Conservation (phyloP, 2,329 filamentous ascomycete species). For the Blastomyces gilchristii region DNA sequence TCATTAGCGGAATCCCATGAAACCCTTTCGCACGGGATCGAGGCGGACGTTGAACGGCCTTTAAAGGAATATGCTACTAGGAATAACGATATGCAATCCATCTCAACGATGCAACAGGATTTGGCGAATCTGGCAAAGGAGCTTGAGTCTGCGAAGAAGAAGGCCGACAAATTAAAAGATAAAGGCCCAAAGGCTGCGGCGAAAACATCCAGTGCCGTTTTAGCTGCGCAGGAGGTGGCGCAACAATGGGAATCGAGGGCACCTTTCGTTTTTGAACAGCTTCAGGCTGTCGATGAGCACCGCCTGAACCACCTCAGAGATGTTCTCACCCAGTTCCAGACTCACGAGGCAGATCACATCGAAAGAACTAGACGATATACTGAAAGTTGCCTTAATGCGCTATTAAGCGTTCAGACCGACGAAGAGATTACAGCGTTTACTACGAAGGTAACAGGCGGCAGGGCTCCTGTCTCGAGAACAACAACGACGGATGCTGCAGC, state of each 20-base stretch:
- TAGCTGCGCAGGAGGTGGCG: constrained; percentile 64
- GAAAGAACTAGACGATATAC: constrained; percentile 64
- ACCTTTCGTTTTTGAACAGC: constrained; percentile 84
- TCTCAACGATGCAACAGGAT: constrained; percentile 73
- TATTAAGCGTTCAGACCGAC: constrained; percentile 77
- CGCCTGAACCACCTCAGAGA: constrained; percentile 84
- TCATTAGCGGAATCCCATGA: constrained; percentile 75
- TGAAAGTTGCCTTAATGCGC: constrained; percentile 66
- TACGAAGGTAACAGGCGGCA: constrained; percentile 30
- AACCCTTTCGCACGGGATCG: constrained; percentile 67
- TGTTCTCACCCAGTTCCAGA: constrained; percentile 82
- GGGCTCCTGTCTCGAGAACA: constrained; percentile 22
- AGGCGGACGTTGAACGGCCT: constrained; percentile 76
- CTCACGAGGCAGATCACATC: constrained; percentile 79
- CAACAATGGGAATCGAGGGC: constrained; percentile 90
- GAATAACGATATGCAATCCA: constrained; percentile 66
- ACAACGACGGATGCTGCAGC: constrained; percentile 12
- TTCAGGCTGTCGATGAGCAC: constrained; percentile 83
- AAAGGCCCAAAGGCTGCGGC: constrained; percentile 64
- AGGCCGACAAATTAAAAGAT: constrained; percentile 69
- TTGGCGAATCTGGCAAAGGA: constrained; percentile 71
- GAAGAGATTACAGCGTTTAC: constrained; percentile 61
- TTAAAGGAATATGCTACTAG: constrained; percentile 63
- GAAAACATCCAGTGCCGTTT: constrained; percentile 65
- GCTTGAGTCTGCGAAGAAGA: constrained; percentile 72